These are phyloP conservation scores for Talaromyces trachyspermus DNA, from an alignment of 495 filamentous ascomycete genomes.

Conservation along the genomic window DNA sequence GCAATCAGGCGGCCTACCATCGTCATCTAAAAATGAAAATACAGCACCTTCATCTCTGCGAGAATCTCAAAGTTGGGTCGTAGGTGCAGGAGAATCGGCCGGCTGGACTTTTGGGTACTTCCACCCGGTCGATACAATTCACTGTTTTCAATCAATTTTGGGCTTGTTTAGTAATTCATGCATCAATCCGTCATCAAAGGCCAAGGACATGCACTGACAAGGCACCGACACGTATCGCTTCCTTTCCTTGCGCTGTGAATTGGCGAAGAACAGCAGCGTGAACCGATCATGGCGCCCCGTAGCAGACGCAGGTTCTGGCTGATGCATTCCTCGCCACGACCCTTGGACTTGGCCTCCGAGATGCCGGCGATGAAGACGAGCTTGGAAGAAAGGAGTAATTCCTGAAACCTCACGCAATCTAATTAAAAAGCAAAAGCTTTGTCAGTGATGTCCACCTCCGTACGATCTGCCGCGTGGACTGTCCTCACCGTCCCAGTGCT, in stretches of 20 bases:
- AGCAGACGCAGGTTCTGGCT: conserved; percentile 42
- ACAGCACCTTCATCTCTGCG: conserved; percentile 32
- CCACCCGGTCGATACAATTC: conserved; percentile 33
- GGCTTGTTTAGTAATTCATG: too few relatives aligned
- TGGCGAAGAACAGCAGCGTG: conserved; percentile 38
- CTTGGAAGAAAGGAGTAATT: conserved; percentile 33
- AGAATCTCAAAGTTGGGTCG: conserved; percentile 40
- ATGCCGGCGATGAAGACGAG: conserved; percentile 37
- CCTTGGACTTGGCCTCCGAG: conserved; percentile 40
- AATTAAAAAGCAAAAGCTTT: neutral
- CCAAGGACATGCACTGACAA: conserved; percentile 21
- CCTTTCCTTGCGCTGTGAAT: conserved; percentile 33
- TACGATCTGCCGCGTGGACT: too few relatives aligned
- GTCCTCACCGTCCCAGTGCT: conserved; percentile 37
- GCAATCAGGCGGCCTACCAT: conserved; percentile 23
- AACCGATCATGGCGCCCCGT: conserved; percentile 29
- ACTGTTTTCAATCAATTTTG: too few relatives aligned
- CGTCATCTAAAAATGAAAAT: conserved; percentile 34
- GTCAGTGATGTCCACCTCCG: too few relatives aligned
- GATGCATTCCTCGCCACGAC: conserved; percentile 42
- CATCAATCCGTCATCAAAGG: too few relatives aligned
- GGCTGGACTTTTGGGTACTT: conserved; percentile 35
- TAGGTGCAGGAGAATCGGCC: conserved; percentile 30
- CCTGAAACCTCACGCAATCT: conserved; percentile 40
- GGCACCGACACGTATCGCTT: conserved; percentile 42